Evolutionary conservation across 148 eudicot genomes (phyloP).

Genomic region (Spergularia marina): DNA sequence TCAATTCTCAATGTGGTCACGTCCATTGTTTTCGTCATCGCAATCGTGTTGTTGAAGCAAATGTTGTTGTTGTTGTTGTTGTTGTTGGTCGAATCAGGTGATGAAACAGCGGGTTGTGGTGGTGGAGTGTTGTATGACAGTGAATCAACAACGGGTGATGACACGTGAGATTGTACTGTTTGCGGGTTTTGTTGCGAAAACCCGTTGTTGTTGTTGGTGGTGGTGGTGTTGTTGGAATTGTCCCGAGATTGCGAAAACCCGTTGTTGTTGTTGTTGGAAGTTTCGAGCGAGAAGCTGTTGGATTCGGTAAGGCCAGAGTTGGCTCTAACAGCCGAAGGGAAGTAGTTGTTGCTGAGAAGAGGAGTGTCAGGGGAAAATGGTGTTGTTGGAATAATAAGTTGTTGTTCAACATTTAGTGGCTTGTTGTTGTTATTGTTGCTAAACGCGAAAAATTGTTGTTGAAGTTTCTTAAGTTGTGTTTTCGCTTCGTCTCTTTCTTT

Average conservation of each 20-base stretch:
- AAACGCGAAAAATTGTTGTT: constrained; percentile 24
- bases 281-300: constrained; percentile 38
- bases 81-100: constrained; percentile 21
- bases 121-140: constrained; percentile 15
- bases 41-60: not conserved
- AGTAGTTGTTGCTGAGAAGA: constrained; percentile 14
- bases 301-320: constrained; percentile 58
- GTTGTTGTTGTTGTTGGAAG: constrained; percentile 15
- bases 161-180: constrained; percentile 16
- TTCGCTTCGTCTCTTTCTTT: constrained; percentile 79
- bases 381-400: not conserved
- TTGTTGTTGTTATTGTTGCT: constrained; percentile 35
- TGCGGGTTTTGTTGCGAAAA: constrained; percentile 1
- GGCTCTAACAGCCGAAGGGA: constrained; percentile 20
- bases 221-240: not conserved
- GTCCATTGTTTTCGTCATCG: constrained; percentile 15
- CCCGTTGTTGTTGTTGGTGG: not conserved
- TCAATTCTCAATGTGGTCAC: constrained; percentile 27
- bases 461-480: constrained; percentile 43
- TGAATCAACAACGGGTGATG: constrained; percentile 39
- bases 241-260: not conserved
- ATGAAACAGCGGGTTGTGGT: constrained; percentile 13
- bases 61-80: not conserved
- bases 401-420: constrained; percentile 4
- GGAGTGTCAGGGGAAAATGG: constrained; percentile 33